Evolutionary conservation across 129 eudicot species (phyloP), one percentile per base, ranked within the genome.

Genomic region (Flaveria brownii): DNA sequence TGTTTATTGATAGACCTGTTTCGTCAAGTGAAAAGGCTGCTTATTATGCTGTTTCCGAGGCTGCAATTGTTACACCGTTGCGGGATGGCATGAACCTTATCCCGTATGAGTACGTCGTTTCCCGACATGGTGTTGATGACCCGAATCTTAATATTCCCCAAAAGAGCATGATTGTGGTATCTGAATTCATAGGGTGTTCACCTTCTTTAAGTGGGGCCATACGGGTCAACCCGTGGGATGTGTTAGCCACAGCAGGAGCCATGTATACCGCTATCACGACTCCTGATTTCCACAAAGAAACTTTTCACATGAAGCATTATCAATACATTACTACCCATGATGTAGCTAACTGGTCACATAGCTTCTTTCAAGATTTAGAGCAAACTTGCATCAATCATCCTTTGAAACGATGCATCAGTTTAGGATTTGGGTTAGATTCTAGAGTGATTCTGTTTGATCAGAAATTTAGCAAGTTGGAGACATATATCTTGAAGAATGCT

Each of bases 61-160:
- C 81, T 28, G 81, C 71, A n/a, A 68, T 82, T 51, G 91, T 87
- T 6, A 86, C 82, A n/a, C 87, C 85, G 2, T 80, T 83, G 4
- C 73, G 90, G 56, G 90, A 86, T 26, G 90, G 87, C 14, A 86
- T 86, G 90, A 86, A 86, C 57, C 80, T 87, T 18, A 84, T 74
- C 12, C 86, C 91, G 14, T 87, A 84, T 30, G 85, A 87, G 75
- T 87, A 87, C 42, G 68, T 87, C 5, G 81, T 87, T 4, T 84
- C 86, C 56, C 81, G 88, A 15, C 50, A 80, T 0, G 74, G 78
- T 7, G 12, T 56, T 61, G n/a, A 61, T n/a, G 82, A 78, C 46
- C 59, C 71, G 25, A 43, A 30, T 69, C 45, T 62, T 8, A 71
- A 75, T 33, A 13, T 65, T 3, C 77, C 82, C 17, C 69, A 83